A percentile compares a stretch with the other conserved stretches of the same genome.
Evolutionary conservation across 2,329 filamentous ascomycete genomes (phyloP).

Genomic region (Aspergillus neoniger): DNA sequence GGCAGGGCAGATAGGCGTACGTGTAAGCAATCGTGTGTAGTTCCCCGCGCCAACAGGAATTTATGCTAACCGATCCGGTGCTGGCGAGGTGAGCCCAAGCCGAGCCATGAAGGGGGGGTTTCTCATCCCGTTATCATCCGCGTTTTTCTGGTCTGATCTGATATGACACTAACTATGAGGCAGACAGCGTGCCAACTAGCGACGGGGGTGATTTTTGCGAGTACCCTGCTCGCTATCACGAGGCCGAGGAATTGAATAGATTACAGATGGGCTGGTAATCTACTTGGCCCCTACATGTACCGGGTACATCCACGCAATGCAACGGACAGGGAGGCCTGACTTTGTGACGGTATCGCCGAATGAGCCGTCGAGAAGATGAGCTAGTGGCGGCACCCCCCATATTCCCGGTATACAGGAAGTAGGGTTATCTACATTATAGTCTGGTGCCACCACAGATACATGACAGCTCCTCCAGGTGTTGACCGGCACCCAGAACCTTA

Average conservation of each 20-base stretch:
- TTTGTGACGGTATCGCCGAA: background rate
- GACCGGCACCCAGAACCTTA: conserved; percentile 12
- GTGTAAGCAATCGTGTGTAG: background rate
- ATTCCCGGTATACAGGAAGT: background rate
- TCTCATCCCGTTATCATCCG: background rate
- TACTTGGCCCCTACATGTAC: background rate
- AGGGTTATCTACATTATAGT: conserved; percentile 8
- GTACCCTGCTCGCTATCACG: no score
- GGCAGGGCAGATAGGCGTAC: background rate
- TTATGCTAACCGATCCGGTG: background rate
- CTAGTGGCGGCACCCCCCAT: background rate
- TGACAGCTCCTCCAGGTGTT: conserved; percentile 8
- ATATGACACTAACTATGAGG: background rate
- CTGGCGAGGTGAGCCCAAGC: background rate
- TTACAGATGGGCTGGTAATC: background rate
- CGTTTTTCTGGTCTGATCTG: background rate
- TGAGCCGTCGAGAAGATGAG: background rate
- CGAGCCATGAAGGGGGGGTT: background rate
- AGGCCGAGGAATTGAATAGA: background rate
- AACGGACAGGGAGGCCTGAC: background rate
- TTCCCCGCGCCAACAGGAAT: background rate
- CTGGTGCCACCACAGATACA: conserved; percentile 13
- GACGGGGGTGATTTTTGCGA: background rate
- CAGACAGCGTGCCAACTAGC: background rate
- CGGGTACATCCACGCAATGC: background rate